Percentiles rank a stretch among this genome's conserved stretches.
These are phyloP conservation scores for Phoma sp. DNA, from an alignment of 2,329 filamentous ascomycete genomes.

Conservation along the genomic window DNA sequence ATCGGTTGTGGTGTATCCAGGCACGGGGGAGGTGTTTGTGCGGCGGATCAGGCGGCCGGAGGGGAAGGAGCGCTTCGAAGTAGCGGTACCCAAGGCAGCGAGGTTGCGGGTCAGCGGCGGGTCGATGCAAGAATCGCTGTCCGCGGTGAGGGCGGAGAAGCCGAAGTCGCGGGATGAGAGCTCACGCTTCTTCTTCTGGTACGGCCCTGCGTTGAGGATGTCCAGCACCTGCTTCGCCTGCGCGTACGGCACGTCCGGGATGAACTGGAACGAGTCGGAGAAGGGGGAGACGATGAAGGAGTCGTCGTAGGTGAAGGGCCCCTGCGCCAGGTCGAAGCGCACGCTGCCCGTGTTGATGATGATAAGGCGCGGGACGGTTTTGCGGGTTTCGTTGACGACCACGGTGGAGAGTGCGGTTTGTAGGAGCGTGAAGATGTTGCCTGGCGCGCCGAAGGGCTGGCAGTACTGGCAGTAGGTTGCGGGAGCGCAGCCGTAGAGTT, in stretches of 20 bases:
- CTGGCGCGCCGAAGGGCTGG: constrained; percentile 58
- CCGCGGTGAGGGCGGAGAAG: constrained; percentile 45
- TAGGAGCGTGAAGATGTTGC: constrained; percentile 63
- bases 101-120: constrained; percentile 48
- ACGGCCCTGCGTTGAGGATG: constrained; percentile 54
- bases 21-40: constrained; percentile 49
- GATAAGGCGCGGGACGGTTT: constrained; percentile 60
- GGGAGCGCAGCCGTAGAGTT: constrained; percentile 66
- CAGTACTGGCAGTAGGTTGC: constrained; percentile 65
- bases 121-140: constrained; percentile 57
- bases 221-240: constrained; percentile 50
- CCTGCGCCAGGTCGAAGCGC: constrained; percentile 67
- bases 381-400: constrained; percentile 60
- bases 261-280: constrained; percentile 59
- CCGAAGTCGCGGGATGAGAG: constrained; percentile 44
- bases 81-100: constrained; percentile 8
- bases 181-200: constrained; percentile 34
- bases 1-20: constrained; percentile 62
- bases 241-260: constrained; percentile 59
- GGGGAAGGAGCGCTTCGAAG: constrained; percentile 34
- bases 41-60: constrained; percentile 57
- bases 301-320: constrained; percentile 64
- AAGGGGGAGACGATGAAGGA: constrained; percentile 64
- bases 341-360: constrained; percentile 67
- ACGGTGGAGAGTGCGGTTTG: constrained; percentile 57